Evolutionary conservation across 2,329 filamentous ascomycete species (phyloP), one percentile per base, ranked within the genome.

Genomic region (Fusarium luffae): DNA sequence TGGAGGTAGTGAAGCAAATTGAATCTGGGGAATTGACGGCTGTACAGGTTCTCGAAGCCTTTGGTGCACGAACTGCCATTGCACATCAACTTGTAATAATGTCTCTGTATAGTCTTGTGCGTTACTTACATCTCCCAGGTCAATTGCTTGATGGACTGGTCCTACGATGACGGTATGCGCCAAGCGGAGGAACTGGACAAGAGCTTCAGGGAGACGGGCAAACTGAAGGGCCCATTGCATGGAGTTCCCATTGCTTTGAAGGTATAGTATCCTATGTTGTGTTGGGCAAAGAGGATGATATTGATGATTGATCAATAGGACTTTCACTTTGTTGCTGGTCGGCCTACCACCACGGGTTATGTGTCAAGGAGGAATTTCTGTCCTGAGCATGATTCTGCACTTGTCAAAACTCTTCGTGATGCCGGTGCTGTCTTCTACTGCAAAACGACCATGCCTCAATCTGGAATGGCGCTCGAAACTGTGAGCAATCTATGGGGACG

Each of bases 381-480:
- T 82, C 85, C 16, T 75, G 78, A 32, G 77, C 82, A 65, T 86
- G 91, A 72, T 73, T 84, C 87, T 0, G 83, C 0, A 79, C 92
- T 9, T 85, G 91, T 1, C 81, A 86, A 16, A 79, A 47, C 90
- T 1, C 79, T 93, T 5, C 79, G 86, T 27, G 82, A 83, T 27
- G 82, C 88, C 0, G 91, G 91, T 2, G 90, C 90, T 3, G 84
- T 93, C 0, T 79, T 90, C 19, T 89, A 90, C 71, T 85, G 86
- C 69, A 92, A 92, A 76, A 92, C 90, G 1, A 91, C 90, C 62
- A 83, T 91, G 13, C 89, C 89, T 2, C 85, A 87, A 67, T 83
- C 82, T 0, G 75, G 86, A 60, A 81, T 80, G 69, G 79, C 81
- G 5, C 73, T 88, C 32, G 89, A 91, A 71, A 85, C 83, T 5